Base-by-base conservation (phyloP, 2,329 filamentous ascomycete species). In the Tolypocladium ovalisporum region DNA sequence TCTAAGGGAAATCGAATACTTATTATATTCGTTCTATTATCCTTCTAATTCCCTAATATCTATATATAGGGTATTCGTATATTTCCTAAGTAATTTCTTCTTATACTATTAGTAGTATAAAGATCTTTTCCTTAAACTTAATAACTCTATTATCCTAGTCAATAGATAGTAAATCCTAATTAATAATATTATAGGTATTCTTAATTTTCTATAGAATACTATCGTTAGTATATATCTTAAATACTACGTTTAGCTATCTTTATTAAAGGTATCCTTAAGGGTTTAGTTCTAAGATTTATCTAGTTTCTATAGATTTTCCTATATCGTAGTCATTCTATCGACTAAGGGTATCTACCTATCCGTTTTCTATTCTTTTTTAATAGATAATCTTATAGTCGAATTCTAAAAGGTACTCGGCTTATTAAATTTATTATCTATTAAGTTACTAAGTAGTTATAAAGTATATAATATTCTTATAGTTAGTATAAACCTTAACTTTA, bases 311-410 rank as follows among this genome's bases (percentile, higher is more conserved):
- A 29, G 39, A 29, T n/a, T 29, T 24, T 15, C 9, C 22, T 44
- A 44, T 27, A 13, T 4, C 6, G 6, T 44, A 44, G 10, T 42
- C n/a, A 2, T 12, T 13, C 13, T 9, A 2, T 42, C 12, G 3
- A 8, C 39, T 42, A 24, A 42, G 22, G 1, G 22, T 5, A 12
- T 44, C 9, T 1, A 4, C 40, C 15, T 6, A 3, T 1, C 22
- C 19, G 15, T 44, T 44, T 6, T 44, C 9, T 1, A 1, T 7
- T 27, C 40, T 22, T 27, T 44, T 44, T 13, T 24, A 24, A 35
- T 55, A 42, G 32, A 62, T 66, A 58, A 67, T 65, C 29, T 64
- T 62, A 61, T 66, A 61, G 37, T 63, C 53, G 27, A 56, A 44
- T 6, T 44, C 22, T n/a, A n/a, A 52, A 2, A 52, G 12, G 12